Conservation (phyloP, 208 protist species). For the Vickermania ingenoplastis region DNA sequence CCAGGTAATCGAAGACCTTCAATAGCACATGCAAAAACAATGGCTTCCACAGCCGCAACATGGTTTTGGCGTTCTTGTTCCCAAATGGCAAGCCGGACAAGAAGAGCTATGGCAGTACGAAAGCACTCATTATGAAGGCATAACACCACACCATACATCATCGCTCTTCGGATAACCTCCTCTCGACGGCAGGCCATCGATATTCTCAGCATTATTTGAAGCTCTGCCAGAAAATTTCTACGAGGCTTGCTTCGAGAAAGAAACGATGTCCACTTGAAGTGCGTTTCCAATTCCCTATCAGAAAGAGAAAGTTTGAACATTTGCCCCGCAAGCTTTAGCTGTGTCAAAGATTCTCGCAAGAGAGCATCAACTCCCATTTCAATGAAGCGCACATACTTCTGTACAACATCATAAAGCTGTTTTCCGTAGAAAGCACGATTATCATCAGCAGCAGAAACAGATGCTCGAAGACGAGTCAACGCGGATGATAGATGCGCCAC, state of each 20-base stretch:
- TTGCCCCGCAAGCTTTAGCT: conserved; percentile 15
- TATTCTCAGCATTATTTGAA: conserved; percentile 15
- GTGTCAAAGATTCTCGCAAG: conserved; percentile 52
- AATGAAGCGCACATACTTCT: conserved; percentile 27
- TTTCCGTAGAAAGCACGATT: too few species aligned
- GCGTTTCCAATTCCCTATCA: conserved; percentile 42
- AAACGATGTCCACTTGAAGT: conserved; percentile 42
- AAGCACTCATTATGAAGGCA: conserved; percentile 40
- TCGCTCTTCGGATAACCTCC: conserved; percentile 18
- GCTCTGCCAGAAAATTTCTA: conserved; percentile 18
- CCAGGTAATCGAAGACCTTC: conserved; percentile 15
- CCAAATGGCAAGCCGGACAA: conserved; percentile 24
- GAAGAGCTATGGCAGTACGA: conserved; percentile 37
- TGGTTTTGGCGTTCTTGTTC: conserved; percentile 14
- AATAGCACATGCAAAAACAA: conserved; percentile 24
- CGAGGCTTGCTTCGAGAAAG: conserved; percentile 16
- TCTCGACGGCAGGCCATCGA: conserved; percentile 10
- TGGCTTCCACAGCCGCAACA: conserved; percentile 13
- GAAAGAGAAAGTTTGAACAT: conserved; percentile 14
- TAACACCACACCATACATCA: conserved; percentile 37
- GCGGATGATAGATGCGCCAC: conserved; percentile 10
- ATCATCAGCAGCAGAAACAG: too few species aligned
- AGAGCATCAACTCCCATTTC: conserved; percentile 59
- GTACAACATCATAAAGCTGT: conserved; percentile 27
- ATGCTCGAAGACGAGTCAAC: conserved; percentile 15